A percentile compares a stretch with the other conserved stretches of the same genome.
Conservation (phyloP, 2,329 filamentous ascomycete genomes). For the Colletotrichum sp. region DNA sequence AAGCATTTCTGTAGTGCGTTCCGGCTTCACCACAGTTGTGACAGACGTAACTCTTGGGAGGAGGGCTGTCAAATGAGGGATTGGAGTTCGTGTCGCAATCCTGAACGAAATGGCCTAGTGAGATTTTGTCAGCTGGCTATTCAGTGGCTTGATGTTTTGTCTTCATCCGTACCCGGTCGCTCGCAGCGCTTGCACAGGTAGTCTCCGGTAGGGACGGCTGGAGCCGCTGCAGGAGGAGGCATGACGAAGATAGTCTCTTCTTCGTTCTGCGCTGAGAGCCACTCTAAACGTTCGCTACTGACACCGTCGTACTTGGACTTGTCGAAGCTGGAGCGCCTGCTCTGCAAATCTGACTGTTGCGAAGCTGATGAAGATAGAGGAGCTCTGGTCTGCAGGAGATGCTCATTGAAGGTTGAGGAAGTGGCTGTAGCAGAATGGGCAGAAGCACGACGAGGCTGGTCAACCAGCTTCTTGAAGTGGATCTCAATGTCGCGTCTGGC, state of each 20-base stretch:
- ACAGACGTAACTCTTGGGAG: slow-evolving; percentile 21
- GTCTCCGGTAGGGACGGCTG: not conserved
- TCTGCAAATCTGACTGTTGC: not conserved
- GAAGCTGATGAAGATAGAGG: not conserved
- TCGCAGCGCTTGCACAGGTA: slow-evolving; percentile 18
- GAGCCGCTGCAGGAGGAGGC: not conserved
- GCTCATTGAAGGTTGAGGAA: not conserved
- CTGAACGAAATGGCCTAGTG: slow-evolving; percentile 23
- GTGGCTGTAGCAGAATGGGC: not conserved
- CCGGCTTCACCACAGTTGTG: slow-evolving; percentile 18
- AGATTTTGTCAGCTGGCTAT: not conserved
- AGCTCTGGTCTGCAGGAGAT: not conserved
- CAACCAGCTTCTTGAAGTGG: not conserved
- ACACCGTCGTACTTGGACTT: not conserved
- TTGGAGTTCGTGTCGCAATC: slow-evolving; percentile 18
- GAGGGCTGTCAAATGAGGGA: not conserved
- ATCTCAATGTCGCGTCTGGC: slow-evolving; percentile 17
- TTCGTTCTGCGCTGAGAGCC: not conserved
- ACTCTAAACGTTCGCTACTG: not conserved
- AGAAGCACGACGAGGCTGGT: not conserved
- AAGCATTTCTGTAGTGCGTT: slow-evolving; percentile 19
- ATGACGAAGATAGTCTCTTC: not conserved
- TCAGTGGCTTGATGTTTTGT: not conserved
- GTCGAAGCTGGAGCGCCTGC: not conserved
- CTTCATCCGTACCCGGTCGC: not conserved